phyloP scores from a whole-genome alignment of 495 filamentous ascomycete genomes.

The Lepidopterella palustris region DNA sequence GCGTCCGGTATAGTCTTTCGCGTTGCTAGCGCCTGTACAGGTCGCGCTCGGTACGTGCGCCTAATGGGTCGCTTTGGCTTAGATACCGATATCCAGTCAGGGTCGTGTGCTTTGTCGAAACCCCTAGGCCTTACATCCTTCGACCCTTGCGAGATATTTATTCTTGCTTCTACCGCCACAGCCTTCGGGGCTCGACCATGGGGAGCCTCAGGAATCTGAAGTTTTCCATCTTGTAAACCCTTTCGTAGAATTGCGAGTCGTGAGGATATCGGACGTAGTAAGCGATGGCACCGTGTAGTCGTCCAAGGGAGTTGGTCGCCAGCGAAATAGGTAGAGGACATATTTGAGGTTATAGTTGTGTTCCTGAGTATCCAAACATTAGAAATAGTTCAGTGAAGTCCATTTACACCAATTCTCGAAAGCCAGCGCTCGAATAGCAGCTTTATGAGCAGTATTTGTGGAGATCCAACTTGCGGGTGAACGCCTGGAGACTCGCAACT shows the following conservation, averaged over 20 bases:
- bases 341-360: neutral
- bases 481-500: neutral
- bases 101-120: constrained; percentile 22
- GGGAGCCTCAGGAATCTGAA: neutral
- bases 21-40: neutral
- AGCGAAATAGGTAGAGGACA: neutral
- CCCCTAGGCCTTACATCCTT: constrained; percentile 17
- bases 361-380: neutral
- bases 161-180: neutral
- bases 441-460: neutral
- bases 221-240: constrained; percentile 4
- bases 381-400: neutral
- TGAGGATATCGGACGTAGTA: constrained; percentile 24
- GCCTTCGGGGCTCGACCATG: constrained; percentile 1
- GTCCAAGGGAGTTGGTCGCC: constrained; percentile 25
- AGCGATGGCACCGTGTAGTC: constrained; percentile 25
- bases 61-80: constrained; percentile 1
- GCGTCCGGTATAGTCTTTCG: neutral
- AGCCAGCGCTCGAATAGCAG: too few species aligned
- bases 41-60: constrained; percentile 17
- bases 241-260: constrained; percentile 23
- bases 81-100: constrained; percentile 22
- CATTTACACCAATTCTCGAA: too few species aligned
- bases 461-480: neutral
- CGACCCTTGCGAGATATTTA: constrained; percentile 10